Base-by-base conservation (phyloP, 768 basidiomycete species). In the Pilatotrama ljubarskyi region DNA sequence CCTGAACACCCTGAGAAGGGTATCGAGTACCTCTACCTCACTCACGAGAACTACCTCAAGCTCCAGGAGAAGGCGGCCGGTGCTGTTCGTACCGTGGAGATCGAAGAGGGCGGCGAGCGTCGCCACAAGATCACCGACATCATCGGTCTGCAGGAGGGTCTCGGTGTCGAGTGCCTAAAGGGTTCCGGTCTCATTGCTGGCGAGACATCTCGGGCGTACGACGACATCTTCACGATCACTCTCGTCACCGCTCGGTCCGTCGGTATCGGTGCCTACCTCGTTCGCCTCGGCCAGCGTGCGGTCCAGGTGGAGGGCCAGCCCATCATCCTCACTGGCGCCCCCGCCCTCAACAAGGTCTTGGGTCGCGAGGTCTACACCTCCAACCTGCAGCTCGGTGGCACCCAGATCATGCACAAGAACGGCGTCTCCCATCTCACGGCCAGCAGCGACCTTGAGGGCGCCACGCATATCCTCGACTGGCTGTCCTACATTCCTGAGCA, bases 401-500 rank as follows among this genome's bases (percentile, higher is more conserved):
- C 97, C n/a, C 97, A 99, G 71, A 98, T 99, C 80, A 98, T 99
- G 97, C 91, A 94, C 85, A 98, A 98, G 85, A 99, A 99, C 71
- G 97, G 97, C 76, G 92, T 98, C 55, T 97, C 96, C 5, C 97
- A 99, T 73, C 78, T 98, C 59, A 95, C 93, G 3, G 95, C 97
- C 35, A 85, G 85, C 68, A 98, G 94, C 72, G 97, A 99, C 72
- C 78, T 99, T 35, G 93, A 98, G 74, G 97, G 97, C 59, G 94
- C 95, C 15, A 87, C 88, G 24, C 90, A 95, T 59, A 98, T 98
- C 65, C 78, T 98, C 44, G 85, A 94, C 66, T 99, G 97, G 94
- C 72, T 99, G 59, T 91, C 95, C 9, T 99, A 94, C 73, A 83
- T 98, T 2, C 96, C 97, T 10, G 90, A 90, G 68, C 77, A 79